Conservation (phyloP, 768 basidiomycete species). For the Cyathus striatus region DNA sequence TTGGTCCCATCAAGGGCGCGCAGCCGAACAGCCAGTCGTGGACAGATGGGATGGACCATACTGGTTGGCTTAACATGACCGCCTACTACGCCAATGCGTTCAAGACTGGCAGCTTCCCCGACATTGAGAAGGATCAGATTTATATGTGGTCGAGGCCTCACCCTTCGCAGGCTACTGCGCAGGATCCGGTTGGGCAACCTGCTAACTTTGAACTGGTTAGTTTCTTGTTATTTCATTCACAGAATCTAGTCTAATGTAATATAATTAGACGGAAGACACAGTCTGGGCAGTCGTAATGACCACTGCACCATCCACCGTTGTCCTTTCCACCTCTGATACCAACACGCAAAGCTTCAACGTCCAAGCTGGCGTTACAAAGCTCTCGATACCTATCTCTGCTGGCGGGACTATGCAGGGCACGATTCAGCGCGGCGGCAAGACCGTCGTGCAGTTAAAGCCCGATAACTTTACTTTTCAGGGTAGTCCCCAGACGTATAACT, state of each 20-base stretch:
- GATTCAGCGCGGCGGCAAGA: conserved; percentile 43
- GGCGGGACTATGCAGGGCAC: conserved; percentile 47
- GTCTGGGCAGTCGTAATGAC: conserved; percentile 70
- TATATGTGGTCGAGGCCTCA: conserved; percentile 72
- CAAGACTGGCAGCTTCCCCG: conserved; percentile 62
- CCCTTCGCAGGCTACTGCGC: conserved; percentile 45
- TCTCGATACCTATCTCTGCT: conserved; percentile 49
- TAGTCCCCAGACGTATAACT: conserved; percentile 59
- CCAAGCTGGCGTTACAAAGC: conserved; percentile 53
- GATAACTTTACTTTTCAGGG: conserved; percentile 48
- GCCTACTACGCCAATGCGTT: conserved; percentile 65
- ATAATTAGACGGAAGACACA: conserved; percentile 49
- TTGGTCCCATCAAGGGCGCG: conserved; percentile 70
- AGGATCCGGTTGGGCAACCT: conserved; percentile 53
- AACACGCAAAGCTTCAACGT: conserved; percentile 42
- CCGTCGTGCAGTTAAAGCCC: conserved; percentile 43
- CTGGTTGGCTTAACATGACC: conserved; percentile 61
- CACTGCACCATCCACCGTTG: conserved; percentile 49
- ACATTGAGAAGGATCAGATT: conserved; percentile 54
- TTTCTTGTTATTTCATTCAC: conserved; percentile 5
- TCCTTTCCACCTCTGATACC: conserved; percentile 43
- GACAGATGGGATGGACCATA: conserved; percentile 64
- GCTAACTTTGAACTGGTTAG: conserved; percentile 53
- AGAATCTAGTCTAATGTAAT: not conserved
- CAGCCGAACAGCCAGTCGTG: conserved; percentile 71